These are phyloP conservation scores for Phytophthora pseudosyringae DNA, from an alignment of 352 stramenopile genomes.

Conservation along the genomic window DNA sequence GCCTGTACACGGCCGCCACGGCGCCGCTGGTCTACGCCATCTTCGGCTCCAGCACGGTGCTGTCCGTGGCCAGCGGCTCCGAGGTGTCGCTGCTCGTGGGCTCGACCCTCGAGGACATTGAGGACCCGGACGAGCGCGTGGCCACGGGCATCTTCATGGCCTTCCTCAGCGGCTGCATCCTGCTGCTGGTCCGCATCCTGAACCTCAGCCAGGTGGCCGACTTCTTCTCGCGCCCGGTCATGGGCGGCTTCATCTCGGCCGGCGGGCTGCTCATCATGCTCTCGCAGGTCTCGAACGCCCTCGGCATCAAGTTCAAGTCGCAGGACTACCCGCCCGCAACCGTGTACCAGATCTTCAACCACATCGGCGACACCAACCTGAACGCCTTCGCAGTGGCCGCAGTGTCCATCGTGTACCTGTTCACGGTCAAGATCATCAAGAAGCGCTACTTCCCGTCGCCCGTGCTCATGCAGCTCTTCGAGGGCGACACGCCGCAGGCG, in stretches of 20 bases:
- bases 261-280: constrained; percentile 27
- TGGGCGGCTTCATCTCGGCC: constrained; percentile 27
- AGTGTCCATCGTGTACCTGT: constrained; percentile 12
- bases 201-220: constrained; percentile 27
- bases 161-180: constrained; percentile 23
- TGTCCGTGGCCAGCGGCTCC: constrained; percentile 23
- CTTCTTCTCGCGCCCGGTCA: constrained; percentile 29
- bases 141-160: constrained; percentile 20
- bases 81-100: constrained; percentile 27
- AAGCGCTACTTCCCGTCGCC: constrained; percentile 19
- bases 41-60: constrained; percentile 26
- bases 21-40: constrained; percentile 24
- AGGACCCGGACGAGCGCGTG: constrained; percentile 20
- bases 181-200: constrained; percentile 17
- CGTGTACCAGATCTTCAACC: constrained; percentile 16
- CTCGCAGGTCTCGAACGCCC: constrained; percentile 23
- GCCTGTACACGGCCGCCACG: constrained; percentile 23
- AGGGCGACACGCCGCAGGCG: constrained; percentile 11
- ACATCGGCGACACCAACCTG: constrained; percentile 21
- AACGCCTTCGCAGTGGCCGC: constrained; percentile 21
- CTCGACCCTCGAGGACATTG: constrained; percentile 19
- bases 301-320: constrained; percentile 26
- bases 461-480: constrained; percentile 23
- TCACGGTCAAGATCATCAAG: constrained; percentile 22
- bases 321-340: constrained; percentile 21